phyloP scores from a whole-genome alignment of 805 yeast genomes.

The Schizosaccharomyces pombe region DNA sequence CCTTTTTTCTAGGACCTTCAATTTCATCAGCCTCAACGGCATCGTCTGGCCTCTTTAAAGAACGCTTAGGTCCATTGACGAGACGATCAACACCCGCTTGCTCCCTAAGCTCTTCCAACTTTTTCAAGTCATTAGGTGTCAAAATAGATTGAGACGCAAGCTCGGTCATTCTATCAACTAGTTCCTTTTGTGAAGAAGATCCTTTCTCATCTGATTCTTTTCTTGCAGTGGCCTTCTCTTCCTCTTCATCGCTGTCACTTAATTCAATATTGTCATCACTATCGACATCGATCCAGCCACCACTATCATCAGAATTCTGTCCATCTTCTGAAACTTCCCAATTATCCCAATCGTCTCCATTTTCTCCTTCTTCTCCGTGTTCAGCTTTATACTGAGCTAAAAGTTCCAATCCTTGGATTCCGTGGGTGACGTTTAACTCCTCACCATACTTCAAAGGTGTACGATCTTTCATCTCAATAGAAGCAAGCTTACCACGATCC shows the following conservation, averaged over 20 bases:
- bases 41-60: constrained; percentile 22
- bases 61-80: constrained; percentile 30
- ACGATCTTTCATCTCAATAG: constrained; percentile 45
- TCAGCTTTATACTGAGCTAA: constrained; percentile 64
- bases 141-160: constrained; percentile 56
- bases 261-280: constrained; percentile 42
- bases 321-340: constrained; percentile 15
- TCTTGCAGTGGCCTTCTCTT: constrained; percentile 16
- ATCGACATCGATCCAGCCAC: constrained; percentile 80
- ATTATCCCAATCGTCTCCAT: constrained; percentile 13
- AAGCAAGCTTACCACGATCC: constrained; percentile 82
- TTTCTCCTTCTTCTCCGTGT: constrained; percentile 26
- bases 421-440: constrained; percentile 35
- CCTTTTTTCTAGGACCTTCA: constrained; percentile 44
- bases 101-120: constrained; percentile 62
- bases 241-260: constrained; percentile 24
- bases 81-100: constrained; percentile 63
- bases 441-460: constrained; percentile 45
- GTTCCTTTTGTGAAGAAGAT: constrained; percentile 19
- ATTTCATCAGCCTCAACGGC: constrained; percentile 56
- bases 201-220: constrained; percentile 8
- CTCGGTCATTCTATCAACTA: constrained; percentile 10
- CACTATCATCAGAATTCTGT: constrained; percentile 26
- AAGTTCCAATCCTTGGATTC: constrained; percentile 78
- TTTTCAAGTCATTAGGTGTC: constrained; percentile 96